These are phyloP conservation scores for Aureobasidium sp. DNA, from an alignment of 2,329 filamentous ascomycete species.

Conservation along the genomic window DNA sequence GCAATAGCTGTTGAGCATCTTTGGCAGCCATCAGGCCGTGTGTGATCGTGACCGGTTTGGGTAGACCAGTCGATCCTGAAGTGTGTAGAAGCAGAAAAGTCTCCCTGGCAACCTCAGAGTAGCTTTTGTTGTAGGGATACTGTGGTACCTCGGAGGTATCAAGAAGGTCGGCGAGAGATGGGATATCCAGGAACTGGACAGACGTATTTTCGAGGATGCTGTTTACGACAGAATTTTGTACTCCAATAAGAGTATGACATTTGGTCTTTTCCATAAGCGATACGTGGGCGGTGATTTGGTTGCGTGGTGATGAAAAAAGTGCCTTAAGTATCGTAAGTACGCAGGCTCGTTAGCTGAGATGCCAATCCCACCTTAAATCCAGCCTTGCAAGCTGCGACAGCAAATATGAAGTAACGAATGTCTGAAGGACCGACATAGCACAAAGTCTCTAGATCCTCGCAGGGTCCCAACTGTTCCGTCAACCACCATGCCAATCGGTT, in stretches of 20 bases:
- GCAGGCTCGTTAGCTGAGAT: no score
- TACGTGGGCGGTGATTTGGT: background rate
- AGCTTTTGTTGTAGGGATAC: background rate
- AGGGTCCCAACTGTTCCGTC: background rate
- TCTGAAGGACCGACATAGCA: background rate
- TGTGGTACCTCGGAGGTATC: background rate
- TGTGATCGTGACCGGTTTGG: background rate
- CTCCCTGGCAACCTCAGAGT: background rate
- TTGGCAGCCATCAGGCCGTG: background rate
- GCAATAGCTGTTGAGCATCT: background rate
- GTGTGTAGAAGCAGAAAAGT: background rate
- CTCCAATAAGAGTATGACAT: background rate
- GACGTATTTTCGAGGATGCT: background rate
- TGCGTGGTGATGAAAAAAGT: background rate
- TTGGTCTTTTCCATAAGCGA: background rate
- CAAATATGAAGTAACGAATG: background rate
- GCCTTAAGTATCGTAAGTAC: background rate
- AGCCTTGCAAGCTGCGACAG: background rate
- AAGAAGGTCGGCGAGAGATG: background rate
- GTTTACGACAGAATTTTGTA: background rate
- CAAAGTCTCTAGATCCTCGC: background rate
- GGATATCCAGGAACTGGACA: background rate
- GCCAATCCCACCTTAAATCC: background rate
- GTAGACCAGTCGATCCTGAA: background rate
- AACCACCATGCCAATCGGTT: background rate